A percentile compares a stretch with the other conserved stretches of the same genome.
phyloP scores from a whole-genome alignment of 2,329 filamentous ascomycete species.

The Colletotrichum tropicale region DNA sequence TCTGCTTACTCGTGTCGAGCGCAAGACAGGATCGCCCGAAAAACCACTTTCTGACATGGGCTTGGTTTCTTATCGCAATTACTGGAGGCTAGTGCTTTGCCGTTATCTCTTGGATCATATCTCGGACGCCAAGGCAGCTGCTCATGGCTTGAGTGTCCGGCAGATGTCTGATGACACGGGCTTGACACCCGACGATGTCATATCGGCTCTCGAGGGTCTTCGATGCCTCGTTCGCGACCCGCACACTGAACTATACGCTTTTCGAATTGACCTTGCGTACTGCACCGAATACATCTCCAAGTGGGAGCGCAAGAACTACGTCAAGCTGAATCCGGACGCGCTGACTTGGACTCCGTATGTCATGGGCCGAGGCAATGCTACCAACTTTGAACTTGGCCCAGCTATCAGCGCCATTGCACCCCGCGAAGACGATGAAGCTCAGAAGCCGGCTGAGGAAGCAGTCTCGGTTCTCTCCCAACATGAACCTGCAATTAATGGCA shows the following conservation, averaged over 20 bases:
- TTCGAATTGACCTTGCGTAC: constrained; percentile 84
- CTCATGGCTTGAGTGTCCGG: constrained; percentile 59
- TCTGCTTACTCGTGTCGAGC: constrained; percentile 88
- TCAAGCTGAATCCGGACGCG: constrained; percentile 78
- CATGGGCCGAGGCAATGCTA: constrained; percentile 86
- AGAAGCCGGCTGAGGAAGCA: constrained; percentile 35
- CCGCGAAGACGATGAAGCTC: constrained; percentile 73
- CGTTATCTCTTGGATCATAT: constrained; percentile 74
- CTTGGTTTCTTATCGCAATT: constrained; percentile 94
- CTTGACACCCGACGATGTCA: constrained; percentile 95
- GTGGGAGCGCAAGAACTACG: constrained; percentile 88
- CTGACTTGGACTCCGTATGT: constrained; percentile 97
- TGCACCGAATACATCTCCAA: constrained; percentile 87
- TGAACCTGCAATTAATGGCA: background rate
- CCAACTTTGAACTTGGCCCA: constrained; percentile 82
- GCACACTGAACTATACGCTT: constrained; percentile 84
- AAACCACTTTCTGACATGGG: constrained; percentile 99
- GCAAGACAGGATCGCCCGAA: constrained; percentile 93
- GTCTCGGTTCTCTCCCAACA: background rate
- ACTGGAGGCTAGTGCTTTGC: constrained; percentile 91
- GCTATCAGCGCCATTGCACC: constrained; percentile 86
- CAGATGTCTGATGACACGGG: constrained; percentile 87
- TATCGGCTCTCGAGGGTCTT: constrained; percentile 89
- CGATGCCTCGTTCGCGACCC: constrained; percentile 90
- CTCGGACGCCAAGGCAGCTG: constrained; percentile 35